These are phyloP conservation scores for Acidiella bohemica DNA, from an alignment of 495 filamentous ascomycete genomes.

Conservation along the genomic window DNA sequence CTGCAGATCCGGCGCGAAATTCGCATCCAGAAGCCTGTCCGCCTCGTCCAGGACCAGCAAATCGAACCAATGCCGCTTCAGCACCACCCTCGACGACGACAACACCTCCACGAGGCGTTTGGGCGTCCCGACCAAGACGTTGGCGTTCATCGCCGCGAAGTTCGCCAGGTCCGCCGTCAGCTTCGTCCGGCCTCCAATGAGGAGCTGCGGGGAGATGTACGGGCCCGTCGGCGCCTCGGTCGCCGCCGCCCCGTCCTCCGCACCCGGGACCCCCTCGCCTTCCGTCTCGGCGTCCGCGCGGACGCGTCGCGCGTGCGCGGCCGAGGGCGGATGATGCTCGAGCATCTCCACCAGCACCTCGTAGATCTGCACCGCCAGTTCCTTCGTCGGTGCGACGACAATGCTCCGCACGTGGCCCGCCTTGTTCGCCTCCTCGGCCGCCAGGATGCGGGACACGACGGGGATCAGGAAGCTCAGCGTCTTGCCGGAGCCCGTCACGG, in stretches of 20 bases:
- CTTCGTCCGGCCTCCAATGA: slow-evolving; percentile 74
- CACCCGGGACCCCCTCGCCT: slow-evolving; percentile 33
- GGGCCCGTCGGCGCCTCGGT: slow-evolving; percentile 22
- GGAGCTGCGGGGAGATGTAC: slow-evolving; percentile 69
- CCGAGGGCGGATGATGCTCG: slow-evolving; percentile 69
- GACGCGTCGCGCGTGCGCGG: slow-evolving; percentile 35
- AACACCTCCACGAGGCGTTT: slow-evolving; percentile 80
- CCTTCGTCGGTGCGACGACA: slow-evolving; percentile 80
- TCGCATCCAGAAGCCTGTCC: slow-evolving; percentile 83
- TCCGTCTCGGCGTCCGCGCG: slow-evolving; percentile 34
- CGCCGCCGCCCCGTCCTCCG: slow-evolving; percentile 30
- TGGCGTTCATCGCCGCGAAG: slow-evolving; percentile 69
- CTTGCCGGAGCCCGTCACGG: slow-evolving; percentile 92
- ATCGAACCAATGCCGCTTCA: slow-evolving; percentile 19
- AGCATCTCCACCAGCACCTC: slow-evolving; percentile 64
- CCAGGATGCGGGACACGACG: slow-evolving; percentile 69
- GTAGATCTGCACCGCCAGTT: slow-evolving; percentile 83
- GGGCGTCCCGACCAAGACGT: slow-evolving; percentile 77
- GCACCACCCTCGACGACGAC: slow-evolving; percentile 71
- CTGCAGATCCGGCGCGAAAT: slow-evolving; percentile 81
- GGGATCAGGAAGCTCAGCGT: slow-evolving; percentile 86
- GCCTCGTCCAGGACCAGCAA: slow-evolving; percentile 81
- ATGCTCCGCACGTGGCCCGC: slow-evolving; percentile 82
- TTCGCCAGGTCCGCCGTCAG: slow-evolving; percentile 69
- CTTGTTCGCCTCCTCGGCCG: slow-evolving; percentile 61